Percentiles rank a stretch among this genome's conserved stretches.
These are phyloP conservation scores for Plantago elongata DNA, from an alignment of 257 asterid species.

Conservation along the genomic window DNA sequence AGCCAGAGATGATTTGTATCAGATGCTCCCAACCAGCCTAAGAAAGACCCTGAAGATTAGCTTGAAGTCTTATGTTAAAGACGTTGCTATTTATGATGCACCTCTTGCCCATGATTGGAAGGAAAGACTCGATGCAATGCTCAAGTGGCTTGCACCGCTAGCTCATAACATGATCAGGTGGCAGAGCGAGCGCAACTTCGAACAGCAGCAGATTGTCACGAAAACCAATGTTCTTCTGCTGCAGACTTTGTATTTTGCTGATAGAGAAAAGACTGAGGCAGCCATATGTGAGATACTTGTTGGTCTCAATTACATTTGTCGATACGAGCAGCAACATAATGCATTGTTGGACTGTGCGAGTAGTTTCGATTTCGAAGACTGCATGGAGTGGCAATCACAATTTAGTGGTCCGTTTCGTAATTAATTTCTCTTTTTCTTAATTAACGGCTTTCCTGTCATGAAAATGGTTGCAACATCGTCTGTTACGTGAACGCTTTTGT, in stretches of 20 bases:
- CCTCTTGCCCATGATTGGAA: slow-evolving; percentile 89
- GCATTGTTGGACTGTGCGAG: slow-evolving; percentile 87
- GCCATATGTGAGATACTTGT: slow-evolving; percentile 72
- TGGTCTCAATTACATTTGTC: slow-evolving; percentile 78
- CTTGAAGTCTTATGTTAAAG: slow-evolving; percentile 50
- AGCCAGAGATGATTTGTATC: slow-evolving; percentile 84
- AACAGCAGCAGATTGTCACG: slow-evolving; percentile 75
- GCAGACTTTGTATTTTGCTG: slow-evolving; percentile 81
- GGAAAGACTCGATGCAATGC: slow-evolving; percentile 52
- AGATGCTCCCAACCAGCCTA: slow-evolving; percentile 87
- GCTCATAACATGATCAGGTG: slow-evolving; percentile 92
- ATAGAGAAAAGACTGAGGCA: slow-evolving; percentile 64
- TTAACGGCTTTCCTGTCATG: neutral
- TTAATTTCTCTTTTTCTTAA: slow-evolving; percentile 22
- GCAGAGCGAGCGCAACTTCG: slow-evolving; percentile 89
- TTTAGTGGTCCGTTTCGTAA: slow-evolving; percentile 39
- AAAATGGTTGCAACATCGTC: neutral
- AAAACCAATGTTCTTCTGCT: slow-evolving; percentile 76
- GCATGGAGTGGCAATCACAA: slow-evolving; percentile 67
- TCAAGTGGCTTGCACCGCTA: slow-evolving; percentile 69
- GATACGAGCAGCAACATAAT: slow-evolving; percentile 87
- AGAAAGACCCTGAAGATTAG: slow-evolving; percentile 51
- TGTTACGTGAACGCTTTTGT: slow-evolving; percentile 7
- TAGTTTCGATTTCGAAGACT: slow-evolving; percentile 78
- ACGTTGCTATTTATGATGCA: slow-evolving; percentile 71